Percentiles rank a stretch among this genome's conserved stretches.
Evolutionary conservation across 345 rosid species (phyloP).

Genomic region (Eutrema yunnanense): DNA sequence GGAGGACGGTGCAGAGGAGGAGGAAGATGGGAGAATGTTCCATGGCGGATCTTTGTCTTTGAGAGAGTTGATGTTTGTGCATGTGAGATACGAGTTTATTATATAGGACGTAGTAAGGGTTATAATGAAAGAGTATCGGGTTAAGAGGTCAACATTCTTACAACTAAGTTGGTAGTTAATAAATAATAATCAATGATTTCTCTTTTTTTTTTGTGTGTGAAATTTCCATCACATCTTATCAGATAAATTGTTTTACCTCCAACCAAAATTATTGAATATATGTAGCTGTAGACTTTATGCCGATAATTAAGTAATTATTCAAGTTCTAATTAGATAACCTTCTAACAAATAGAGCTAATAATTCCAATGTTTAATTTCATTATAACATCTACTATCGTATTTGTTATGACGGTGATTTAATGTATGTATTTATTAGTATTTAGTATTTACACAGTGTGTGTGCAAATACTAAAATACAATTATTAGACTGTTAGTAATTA

Average conservation of each 20-base stretch:
- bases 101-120: slow-evolving; percentile 8
- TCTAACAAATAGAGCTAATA: background rate
- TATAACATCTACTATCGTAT: background rate
- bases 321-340: background rate
- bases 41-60: slow-evolving; percentile 6
- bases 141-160: slow-evolving; percentile 20
- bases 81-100: slow-evolving; percentile 5
- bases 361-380: background rate
- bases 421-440: background rate
- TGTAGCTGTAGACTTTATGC: background rate
- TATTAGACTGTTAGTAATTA: slow-evolving; percentile 17
- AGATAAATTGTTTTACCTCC: slow-evolving; percentile 6
- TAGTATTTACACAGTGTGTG: background rate
- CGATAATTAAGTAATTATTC: background rate
- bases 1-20: slow-evolving; percentile 11
- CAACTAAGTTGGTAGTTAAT: slow-evolving; percentile 25
- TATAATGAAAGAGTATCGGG: background rate
- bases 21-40: slow-evolving; percentile 11
- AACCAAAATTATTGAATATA: background rate
- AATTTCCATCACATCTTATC: slow-evolving; percentile 8
- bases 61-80: background rate
- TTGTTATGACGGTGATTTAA: background rate
- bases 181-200: background rate
- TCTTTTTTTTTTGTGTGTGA: background rate
- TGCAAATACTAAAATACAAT: background rate